Evolutionary conservation across 2,329 filamentous ascomycete genomes (phyloP), one percentile per base, ranked within the genome.

Genomic region (Apiospora pterosperma): DNA sequence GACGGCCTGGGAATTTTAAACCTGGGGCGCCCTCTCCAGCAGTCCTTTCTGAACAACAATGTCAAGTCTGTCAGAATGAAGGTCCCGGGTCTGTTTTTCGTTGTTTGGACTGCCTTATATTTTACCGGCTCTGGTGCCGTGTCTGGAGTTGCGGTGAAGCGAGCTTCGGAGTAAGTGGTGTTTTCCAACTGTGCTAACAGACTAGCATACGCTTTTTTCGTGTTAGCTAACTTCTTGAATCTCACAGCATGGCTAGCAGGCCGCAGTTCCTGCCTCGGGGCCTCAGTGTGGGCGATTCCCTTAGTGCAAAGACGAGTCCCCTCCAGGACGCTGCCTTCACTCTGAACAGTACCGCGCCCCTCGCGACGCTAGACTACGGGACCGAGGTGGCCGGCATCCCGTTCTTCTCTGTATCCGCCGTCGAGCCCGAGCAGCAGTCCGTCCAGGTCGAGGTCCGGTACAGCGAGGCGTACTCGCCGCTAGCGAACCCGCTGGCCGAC

Each of bases 371-470:
- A 0, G 74, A 76, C 59, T 76, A 78, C 63, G 73, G 74, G 10
- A 68, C 64, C 10, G 75, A 78, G 61, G 68, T 74, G 8, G 76
- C 72, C 55, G 77, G 76, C 2, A 73, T 73, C 59, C 75, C 77
- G 4, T 71, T 74, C 52, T 74, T 79, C 60, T 69, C 74, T 1
- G 70, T 78, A 3, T 55, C 64, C 14, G 59, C 65, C 8, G 36
- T 76, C n/a, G 66, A 63, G 21, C 28, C 48, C 1, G 48, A 8
- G 6, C 5, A 34, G 16, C 67, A 66, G 8, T 65, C 67, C 10
- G 70, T 71, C 1, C 76, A 79, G 66, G 69, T 78, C 39, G 76
- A 78, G 64, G 67, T 76, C 25, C 78, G 76, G 61, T 78, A 78
- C 62, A 69, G 73, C 0, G 77, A 79, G 66, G 69, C 73, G 21